phyloP scores from a whole-genome alignment of 1,139 yeast genomes.

The Insectozyma bohioensis region DNA sequence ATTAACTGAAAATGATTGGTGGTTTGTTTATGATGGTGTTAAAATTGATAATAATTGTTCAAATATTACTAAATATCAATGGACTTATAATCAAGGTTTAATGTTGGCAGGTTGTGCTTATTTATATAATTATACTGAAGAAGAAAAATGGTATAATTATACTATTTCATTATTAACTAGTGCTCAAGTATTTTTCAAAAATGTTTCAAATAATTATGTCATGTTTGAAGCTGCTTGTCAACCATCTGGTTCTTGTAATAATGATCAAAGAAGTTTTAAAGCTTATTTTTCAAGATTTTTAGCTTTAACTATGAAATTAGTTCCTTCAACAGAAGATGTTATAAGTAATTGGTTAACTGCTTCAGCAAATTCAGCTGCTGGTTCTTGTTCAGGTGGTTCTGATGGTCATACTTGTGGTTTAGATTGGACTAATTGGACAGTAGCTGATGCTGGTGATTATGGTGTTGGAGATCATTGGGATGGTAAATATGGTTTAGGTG shows the following conservation, averaged over 20 bases:
- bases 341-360: conserved; percentile 54
- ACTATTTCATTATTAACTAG: conserved; percentile 53
- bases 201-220: conserved; percentile 39
- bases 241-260: conserved; percentile 58
- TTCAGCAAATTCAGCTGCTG: conserved; percentile 79
- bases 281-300: conserved; percentile 77
- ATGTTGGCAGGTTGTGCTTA: conserved; percentile 81
- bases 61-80: conserved; percentile 56
- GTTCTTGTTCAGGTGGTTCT: conserved; percentile 78
- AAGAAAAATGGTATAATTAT: conserved; percentile 66
- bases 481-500: conserved; percentile 83
- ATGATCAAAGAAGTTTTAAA: conserved; percentile 88
- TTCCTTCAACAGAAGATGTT: conserved; percentile 57
- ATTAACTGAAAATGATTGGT: conserved; percentile 45
- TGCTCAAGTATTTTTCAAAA: conserved; percentile 56
- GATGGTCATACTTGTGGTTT: conserved; percentile 92
- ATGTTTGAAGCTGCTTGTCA: conserved; percentile 87
- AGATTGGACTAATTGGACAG: conserved; percentile 58
- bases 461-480: conserved; percentile 98
- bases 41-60: conserved; percentile 62
- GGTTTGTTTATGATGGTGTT: conserved; percentile 80
- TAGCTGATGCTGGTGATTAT: conserved; percentile 66
- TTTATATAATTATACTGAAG: conserved; percentile 71
- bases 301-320: conserved; percentile 71
- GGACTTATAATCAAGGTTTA: conserved; percentile 91